phyloP scores from a whole-genome alignment of 768 basidiomycete genomes.

The Mrakia gelida region DNA sequence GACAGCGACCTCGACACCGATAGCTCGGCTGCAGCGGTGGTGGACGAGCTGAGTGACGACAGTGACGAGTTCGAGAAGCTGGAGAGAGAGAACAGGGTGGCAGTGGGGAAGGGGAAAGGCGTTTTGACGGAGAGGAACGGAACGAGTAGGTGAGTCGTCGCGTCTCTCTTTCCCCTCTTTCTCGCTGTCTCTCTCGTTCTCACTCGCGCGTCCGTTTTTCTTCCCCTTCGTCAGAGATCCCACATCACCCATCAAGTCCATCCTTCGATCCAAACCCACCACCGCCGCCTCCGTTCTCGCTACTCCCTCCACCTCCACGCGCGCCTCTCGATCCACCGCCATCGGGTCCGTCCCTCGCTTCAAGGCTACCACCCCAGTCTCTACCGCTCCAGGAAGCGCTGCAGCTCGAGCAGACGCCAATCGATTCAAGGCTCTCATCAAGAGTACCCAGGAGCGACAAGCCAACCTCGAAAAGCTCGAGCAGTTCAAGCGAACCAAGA shows the following conservation, averaged over 20 bases:
- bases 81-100: background rate
- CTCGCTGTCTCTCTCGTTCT: background rate
- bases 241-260: background rate
- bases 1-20: slow-evolving; percentile 1
- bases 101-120: background rate
- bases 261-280: background rate
- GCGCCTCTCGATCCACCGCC: background rate
- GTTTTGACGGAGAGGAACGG: background rate
- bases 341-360: background rate
- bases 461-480: background rate
- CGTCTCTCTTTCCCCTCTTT: too few relatives aligned
- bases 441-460: background rate
- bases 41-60: background rate
- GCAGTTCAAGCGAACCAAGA: background rate
- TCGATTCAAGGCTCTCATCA: background rate
- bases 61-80: slow-evolving; percentile 3
- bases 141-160: background rate
- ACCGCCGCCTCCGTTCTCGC: background rate
- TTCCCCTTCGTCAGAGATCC: background rate
- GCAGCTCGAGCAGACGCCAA: background rate
- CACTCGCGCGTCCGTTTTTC: background rate
- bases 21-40: background rate
- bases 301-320: background rate
- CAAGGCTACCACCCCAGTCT: background rate
- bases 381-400: background rate